Conservation (phyloP, 2,329 filamentous ascomycete species). For the Amylocarpus encephaloides region DNA sequence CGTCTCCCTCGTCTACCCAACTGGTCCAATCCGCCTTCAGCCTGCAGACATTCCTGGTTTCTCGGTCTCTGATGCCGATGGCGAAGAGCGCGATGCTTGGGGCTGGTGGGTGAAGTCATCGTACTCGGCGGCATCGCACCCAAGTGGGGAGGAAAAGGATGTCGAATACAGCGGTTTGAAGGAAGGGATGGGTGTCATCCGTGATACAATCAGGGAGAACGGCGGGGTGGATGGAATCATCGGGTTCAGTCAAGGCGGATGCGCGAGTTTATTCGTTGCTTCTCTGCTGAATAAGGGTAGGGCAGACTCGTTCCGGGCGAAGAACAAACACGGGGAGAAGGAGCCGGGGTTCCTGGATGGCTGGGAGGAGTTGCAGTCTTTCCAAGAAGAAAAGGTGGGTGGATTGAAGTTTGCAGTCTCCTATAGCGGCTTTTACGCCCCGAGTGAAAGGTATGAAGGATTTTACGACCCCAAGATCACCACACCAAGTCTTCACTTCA, state of each 20-base stretch:
- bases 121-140: background rate
- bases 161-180: slow-evolving; percentile 63
- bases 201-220: slow-evolving; percentile 52
- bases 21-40: slow-evolving; percentile 57
- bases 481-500: slow-evolving; percentile 74
- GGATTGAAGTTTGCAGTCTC: slow-evolving; percentile 62
- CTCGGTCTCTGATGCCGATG: slow-evolving; percentile 34
- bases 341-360: slow-evolving; percentile 45
- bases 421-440: slow-evolving; percentile 72
- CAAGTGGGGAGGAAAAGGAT: slow-evolving; percentile 48
- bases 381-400: slow-evolving; percentile 34
- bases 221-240: slow-evolving; percentile 71
- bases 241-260: slow-evolving; percentile 78
- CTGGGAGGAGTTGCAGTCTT: slow-evolving; percentile 26
- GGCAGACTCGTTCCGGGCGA: slow-evolving; percentile 40
- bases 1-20: slow-evolving; percentile 59
- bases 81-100: slow-evolving; percentile 59
- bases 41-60: slow-evolving; percentile 66
- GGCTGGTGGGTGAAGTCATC: slow-evolving; percentile 66
- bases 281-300: slow-evolving; percentile 57
- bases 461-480: slow-evolving; percentile 69
- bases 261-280: slow-evolving; percentile 65
- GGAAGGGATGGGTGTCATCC: slow-evolving; percentile 59
- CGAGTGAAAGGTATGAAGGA: slow-evolving; percentile 53
- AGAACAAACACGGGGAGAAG: slow-evolving; percentile 28